These are phyloP conservation scores for Leccinum incarnatum DNA, from an alignment of 768 basidiomycete species.

Conservation along the genomic window DNA sequence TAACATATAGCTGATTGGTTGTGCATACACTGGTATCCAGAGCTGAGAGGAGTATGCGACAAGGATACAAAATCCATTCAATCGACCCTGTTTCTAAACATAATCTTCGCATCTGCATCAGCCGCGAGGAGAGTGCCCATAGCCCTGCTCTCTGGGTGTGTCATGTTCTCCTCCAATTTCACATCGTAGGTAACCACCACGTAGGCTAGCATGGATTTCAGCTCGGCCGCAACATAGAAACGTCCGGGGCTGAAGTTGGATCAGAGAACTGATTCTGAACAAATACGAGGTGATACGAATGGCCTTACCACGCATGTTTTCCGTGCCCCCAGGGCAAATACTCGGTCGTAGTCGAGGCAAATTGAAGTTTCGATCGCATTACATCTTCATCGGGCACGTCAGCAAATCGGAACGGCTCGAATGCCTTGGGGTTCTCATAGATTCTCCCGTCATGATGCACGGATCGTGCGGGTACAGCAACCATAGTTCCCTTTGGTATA, in stretches of 20 bases:
- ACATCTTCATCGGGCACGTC: slow-evolving; percentile 29
- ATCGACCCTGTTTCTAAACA: slow-evolving; percentile 6
- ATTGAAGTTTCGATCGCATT: slow-evolving; percentile 32
- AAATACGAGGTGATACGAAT: too few relatives aligned
- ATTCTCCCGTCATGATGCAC: slow-evolving; percentile 16
- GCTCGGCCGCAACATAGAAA: slow-evolving; percentile 7
- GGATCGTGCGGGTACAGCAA: slow-evolving; percentile 20
- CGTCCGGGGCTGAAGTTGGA: slow-evolving; percentile 11
- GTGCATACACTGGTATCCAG: background rate
- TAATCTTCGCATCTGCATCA: background rate
- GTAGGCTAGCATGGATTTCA: slow-evolving; percentile 18
- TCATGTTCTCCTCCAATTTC: background rate
- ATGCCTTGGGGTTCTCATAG: slow-evolving; percentile 32
- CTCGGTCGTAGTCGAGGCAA: slow-evolving; percentile 30
- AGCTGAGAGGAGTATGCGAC: background rate
- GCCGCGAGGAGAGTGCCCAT: background rate
- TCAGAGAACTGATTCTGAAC: background rate
- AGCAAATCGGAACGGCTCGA: slow-evolving; percentile 13
- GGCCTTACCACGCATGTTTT: slow-evolving; percentile 9
- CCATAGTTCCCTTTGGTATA: slow-evolving; percentile 33
- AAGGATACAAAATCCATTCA: background rate
- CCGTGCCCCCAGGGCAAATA: slow-evolving; percentile 39
- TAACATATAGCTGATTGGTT: too few relatives aligned
- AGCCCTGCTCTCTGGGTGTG: background rate
- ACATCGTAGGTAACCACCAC: slow-evolving; percentile 9